Evolutionary conservation across 148 eudicot species (phyloP).

Genomic region (Hydrangea macrophylla): DNA sequence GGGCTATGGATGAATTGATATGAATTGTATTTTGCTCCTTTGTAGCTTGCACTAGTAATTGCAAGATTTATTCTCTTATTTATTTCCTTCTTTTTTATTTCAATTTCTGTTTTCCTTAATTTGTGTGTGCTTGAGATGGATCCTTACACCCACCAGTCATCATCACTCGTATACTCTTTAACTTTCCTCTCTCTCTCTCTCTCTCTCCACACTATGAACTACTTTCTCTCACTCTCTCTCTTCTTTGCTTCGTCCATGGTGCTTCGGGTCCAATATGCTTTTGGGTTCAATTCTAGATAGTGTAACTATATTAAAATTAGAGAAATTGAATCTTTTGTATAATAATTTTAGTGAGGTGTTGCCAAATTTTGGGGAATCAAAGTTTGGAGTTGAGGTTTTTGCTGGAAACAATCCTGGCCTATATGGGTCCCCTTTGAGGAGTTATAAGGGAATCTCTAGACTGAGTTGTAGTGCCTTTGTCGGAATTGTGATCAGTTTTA

Average conservation of each 20-base stretch:
- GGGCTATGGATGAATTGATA: too few relatives aligned
- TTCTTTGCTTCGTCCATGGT: conserved; percentile 1
- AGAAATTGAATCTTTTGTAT: too few relatives aligned
- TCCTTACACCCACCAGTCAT: too few relatives aligned
- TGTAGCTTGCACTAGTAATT: too few relatives aligned
- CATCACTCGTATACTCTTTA: background rate
- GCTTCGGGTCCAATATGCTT: conserved; percentile 37
- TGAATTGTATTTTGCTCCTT: too few relatives aligned
- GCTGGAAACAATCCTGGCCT: conserved; percentile 39
- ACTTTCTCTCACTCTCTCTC: conserved; percentile 21
- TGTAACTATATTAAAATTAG: conserved; percentile 28
- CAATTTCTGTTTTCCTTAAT: too few relatives aligned
- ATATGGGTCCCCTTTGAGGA: conserved; percentile 40
- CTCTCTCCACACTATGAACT: conserved; percentile 11
- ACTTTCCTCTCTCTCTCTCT: background rate
- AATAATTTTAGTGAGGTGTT: too few relatives aligned
- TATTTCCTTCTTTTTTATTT: too few relatives aligned
- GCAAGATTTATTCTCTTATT: too few relatives aligned
- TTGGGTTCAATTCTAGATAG: conserved; percentile 31
- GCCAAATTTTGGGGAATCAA: too few relatives aligned
- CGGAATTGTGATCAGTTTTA: conserved; percentile 44
- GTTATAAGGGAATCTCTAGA: conserved; percentile 33
- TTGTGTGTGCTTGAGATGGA: too few relatives aligned
- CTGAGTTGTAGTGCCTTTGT: conserved; percentile 42
- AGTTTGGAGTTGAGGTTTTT: too few relatives aligned